These are phyloP conservation scores for California macrophylla DNA, from an alignment of 441 rosid genomes.

Conservation along the genomic window DNA sequence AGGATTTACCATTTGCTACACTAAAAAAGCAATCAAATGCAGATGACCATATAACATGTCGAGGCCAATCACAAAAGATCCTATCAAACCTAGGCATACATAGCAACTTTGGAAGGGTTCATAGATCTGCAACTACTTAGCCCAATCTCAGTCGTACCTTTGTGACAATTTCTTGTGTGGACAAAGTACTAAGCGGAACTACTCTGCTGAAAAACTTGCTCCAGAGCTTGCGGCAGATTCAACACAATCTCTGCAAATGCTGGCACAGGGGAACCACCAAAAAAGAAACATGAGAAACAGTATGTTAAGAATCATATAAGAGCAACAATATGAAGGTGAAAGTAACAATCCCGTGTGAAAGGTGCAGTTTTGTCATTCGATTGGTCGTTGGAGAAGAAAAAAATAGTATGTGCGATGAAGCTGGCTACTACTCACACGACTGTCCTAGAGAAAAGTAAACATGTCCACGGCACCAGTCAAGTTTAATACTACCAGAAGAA, in stretches of 20 bases:
- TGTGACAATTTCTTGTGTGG: not conserved
- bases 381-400: too few species aligned
- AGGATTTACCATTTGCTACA: too few species aligned
- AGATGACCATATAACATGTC: too few species aligned
- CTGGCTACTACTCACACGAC: not conserved
- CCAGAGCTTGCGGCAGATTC: conserved; percentile 55
- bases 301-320: not conserved
- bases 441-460: not conserved
- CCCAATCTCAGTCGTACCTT: not conserved
- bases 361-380: not conserved
- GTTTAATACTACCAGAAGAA: not conserved
- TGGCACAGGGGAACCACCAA: conserved; percentile 25
- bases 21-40: too few species aligned
- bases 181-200: conserved; percentile 16
- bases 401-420: too few species aligned
- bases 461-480: not conserved
- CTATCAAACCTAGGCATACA: too few species aligned
- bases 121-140: too few species aligned
- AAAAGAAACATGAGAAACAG: not conserved
- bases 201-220: conserved; percentile 38
- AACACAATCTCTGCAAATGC: conserved; percentile 84
- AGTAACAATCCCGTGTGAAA: not conserved
- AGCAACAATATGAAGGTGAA: not conserved
- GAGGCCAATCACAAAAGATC: too few species aligned
- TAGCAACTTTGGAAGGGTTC: too few species aligned